These are phyloP conservation scores for Senecio squalidus DNA, from an alignment of 140 eudicot species.

Conservation along the genomic window DNA sequence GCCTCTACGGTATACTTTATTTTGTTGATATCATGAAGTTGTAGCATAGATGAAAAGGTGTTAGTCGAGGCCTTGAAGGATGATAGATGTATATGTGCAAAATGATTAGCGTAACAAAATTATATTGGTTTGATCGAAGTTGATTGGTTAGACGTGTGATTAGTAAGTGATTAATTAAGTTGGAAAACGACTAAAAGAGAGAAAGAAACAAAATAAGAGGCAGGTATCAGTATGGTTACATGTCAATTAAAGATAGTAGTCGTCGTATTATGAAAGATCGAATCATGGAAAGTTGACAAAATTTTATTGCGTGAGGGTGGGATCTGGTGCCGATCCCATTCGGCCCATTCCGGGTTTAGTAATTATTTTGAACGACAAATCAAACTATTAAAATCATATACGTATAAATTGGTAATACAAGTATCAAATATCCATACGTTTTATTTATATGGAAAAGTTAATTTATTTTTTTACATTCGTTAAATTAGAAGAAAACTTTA, in stretches of 20 bases:
- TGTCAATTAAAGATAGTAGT: not conserved
- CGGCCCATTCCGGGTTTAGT: not conserved
- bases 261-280: not conserved
- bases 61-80: too few species aligned
- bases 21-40: too few species aligned
- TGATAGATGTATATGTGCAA: too few species aligned
- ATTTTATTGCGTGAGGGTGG: slow-evolving; percentile 19
- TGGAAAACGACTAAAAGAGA: slow-evolving; percentile 9
- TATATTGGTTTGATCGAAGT: slow-evolving; percentile 10
- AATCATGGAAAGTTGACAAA: slow-evolving; percentile 22
- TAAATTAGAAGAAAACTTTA: too few species aligned
- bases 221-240: slow-evolving; percentile 1
- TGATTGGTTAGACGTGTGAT: not conserved
- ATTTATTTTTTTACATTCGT: too few species aligned
- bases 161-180: not conserved
- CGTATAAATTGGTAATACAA: not conserved
- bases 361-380: not conserved
- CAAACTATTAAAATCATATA: not conserved
- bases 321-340: slow-evolving; percentile 18
- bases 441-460: too few species aligned
- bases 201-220: slow-evolving; percentile 8
- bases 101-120: not conserved
- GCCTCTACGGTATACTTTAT: too few species aligned
- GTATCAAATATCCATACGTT: too few species aligned
- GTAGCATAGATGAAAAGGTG: too few species aligned